These are phyloP conservation scores for Agrostemma githago DNA, from an alignment of 148 eudicot species.

Conservation along the genomic window DNA sequence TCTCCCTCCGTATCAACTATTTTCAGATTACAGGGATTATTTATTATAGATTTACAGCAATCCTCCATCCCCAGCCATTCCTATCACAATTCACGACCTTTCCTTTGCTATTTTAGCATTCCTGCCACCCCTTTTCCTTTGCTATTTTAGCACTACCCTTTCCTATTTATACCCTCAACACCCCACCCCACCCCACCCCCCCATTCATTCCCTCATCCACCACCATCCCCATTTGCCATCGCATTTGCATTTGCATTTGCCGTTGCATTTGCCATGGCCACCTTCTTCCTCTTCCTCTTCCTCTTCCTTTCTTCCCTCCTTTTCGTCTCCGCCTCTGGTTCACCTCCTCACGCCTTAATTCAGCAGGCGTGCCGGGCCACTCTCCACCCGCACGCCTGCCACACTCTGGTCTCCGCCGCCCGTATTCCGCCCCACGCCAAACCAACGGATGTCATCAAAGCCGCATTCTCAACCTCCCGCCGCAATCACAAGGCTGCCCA, in stretches of 20 bases:
- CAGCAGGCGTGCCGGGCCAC: conserved; percentile 58
- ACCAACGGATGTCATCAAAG: conserved; percentile 38
- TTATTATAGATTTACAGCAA: too few species aligned
- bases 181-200: not conserved
- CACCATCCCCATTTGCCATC: conserved; percentile 21
- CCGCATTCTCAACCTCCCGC: conserved; percentile 37
- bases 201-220: not conserved
- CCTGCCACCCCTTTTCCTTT: not conserved
- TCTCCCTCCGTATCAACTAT: too few species aligned
- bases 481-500: conserved; percentile 36
- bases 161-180: not conserved
- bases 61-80: too few species aligned
- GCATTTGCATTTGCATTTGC: too few species aligned
- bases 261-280: not conserved
- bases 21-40: too few species aligned
- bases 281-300: conserved; percentile 25
- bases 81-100: too few species aligned
- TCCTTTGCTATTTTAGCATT: not conserved
- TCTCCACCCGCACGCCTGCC: conserved; percentile 45
- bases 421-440: conserved; percentile 24
- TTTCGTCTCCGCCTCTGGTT: conserved; percentile 17
- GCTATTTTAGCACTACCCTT: not conserved
- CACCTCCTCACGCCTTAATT: conserved; percentile 22
- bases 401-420: conserved; percentile 26
- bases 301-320: conserved; percentile 26